A percentile compares a stretch with the other conserved stretches of the same genome.
Evolutionary conservation across 2,329 filamentous ascomycete genomes (phyloP).

Genomic region (Aureobasidium sp.): DNA sequence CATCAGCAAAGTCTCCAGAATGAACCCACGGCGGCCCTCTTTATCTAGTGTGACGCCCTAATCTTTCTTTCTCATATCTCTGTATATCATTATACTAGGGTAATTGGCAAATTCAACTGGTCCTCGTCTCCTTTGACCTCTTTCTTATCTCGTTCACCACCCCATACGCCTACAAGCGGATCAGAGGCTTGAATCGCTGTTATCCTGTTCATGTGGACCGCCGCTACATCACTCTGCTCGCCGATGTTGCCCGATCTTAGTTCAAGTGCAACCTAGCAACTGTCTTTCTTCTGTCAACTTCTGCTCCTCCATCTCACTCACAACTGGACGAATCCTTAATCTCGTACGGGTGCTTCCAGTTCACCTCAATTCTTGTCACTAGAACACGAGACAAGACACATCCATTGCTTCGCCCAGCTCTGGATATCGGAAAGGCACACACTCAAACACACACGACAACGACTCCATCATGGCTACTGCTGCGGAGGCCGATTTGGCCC

Average conservation of each 20-base stretch:
- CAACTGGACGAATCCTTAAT: background rate
- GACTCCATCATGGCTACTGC: slow-evolving; percentile 22
- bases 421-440: background rate
- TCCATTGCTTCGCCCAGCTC: background rate
- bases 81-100: background rate
- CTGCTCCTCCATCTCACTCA: background rate
- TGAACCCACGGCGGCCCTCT: background rate
- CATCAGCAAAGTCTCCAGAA: slow-evolving; percentile 5
- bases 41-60: slow-evolving; percentile 11
- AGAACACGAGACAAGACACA: background rate
- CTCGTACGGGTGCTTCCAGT: no score
- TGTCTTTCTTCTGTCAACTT: background rate
- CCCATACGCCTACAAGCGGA: background rate
- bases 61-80: background rate
- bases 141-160: background rate
- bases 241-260: slow-evolving; percentile 4
- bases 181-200: background rate
- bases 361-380: background rate
- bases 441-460: background rate
- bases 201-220: background rate
- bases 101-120: slow-evolving; percentile 1
- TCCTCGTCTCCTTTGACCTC: background rate
- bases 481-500: slow-evolving; percentile 55
- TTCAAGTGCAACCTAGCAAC: background rate
- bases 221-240: slow-evolving; percentile 1